Conservation (phyloP, 1,139 yeast genomes). For the Debaryomycetaceae sp. region DNA sequence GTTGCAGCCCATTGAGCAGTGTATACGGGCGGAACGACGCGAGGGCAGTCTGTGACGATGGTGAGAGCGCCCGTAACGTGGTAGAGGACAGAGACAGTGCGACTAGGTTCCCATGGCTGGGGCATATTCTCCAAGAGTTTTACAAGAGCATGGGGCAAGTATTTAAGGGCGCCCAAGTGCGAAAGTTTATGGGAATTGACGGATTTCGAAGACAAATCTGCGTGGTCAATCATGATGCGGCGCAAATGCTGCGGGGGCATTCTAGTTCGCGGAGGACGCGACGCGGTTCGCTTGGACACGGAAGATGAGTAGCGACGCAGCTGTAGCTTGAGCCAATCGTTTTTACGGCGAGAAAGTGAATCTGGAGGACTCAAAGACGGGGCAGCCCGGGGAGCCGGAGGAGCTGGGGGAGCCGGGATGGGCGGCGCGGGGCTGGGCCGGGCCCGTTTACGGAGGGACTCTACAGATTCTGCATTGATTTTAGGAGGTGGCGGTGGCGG, state of each 20-base stretch:
- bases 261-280: no score
- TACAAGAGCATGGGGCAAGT: slow-evolving; percentile 88
- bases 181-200: slow-evolving; percentile 85
- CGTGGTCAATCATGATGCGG: slow-evolving; percentile 74
- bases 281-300: slow-evolving; percentile 8
- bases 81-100: slow-evolving; percentile 80
- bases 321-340: slow-evolving; percentile 59
- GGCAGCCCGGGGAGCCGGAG: slow-evolving; percentile 1
- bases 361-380: neutral
- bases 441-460: slow-evolving; percentile 2
- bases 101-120: slow-evolving; percentile 91
- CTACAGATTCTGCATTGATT: slow-evolving; percentile 1
- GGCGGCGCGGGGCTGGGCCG: slow-evolving; percentile 3
- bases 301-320: slow-evolving; percentile 33
- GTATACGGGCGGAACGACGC: slow-evolving; percentile 87
- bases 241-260: slow-evolving; percentile 95
- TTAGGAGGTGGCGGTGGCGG: slow-evolving; percentile 16
- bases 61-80: slow-evolving; percentile 93
- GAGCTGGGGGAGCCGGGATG: slow-evolving; percentile 11
- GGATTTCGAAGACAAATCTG: slow-evolving; percentile 71
- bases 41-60: slow-evolving; percentile 83
- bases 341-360: slow-evolving; percentile 20
- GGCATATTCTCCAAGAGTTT: slow-evolving; percentile 95
- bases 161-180: slow-evolving; percentile 83
- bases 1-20: slow-evolving; percentile 92